Evolutionary conservation across 805 yeast genomes (phyloP), one percentile per base, ranked within the genome.

Genomic region (Candida michaelii): DNA sequence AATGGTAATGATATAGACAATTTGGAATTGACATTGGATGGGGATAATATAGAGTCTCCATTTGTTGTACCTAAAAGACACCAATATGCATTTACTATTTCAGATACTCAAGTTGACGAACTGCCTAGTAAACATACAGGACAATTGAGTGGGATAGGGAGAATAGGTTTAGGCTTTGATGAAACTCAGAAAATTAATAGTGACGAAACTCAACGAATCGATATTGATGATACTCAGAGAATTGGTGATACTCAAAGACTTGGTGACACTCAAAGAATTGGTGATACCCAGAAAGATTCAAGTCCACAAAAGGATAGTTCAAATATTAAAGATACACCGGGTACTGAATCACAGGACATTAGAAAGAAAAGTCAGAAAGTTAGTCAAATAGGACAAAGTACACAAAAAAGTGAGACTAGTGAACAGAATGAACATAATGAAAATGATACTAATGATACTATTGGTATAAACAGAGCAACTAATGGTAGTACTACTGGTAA

Each of bases 151-250:
- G 30, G 15, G 7, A 27, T 27, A 13, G 30, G 17, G 5, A 19
- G 35, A n/a, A 17, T 15, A 15, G n/a, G 9, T 4, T 8, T 17
- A 25, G 35, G 25, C 17, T 3, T 33, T 4, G 19, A 41, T 5
- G 46, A 39, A n/a, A 42, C 46, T 25, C 46, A 39, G 17, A 30
- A 16, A 23, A 42, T 37, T 9, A 30, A 40, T 27, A 21, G 21
- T 15, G 33, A 29, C 19, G 23, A 11, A 4, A 23, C 25, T 7
- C 25, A 23, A 11, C 14, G 12, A 19, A 42, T 32, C 9, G 17
- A 40, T 25, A 21, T 9, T 11, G 33, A 29, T 29, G 25, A n/a
- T 10, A 25, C 29, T 11, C 29, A 25, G 23, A 7, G 15, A 23
- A 6, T 21, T 5, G 25, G 12, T 9, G 36, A 33, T 21, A 33